Conservation (phyloP, 441 rosid genomes). For the Metrosideros polymorpha region DNA sequence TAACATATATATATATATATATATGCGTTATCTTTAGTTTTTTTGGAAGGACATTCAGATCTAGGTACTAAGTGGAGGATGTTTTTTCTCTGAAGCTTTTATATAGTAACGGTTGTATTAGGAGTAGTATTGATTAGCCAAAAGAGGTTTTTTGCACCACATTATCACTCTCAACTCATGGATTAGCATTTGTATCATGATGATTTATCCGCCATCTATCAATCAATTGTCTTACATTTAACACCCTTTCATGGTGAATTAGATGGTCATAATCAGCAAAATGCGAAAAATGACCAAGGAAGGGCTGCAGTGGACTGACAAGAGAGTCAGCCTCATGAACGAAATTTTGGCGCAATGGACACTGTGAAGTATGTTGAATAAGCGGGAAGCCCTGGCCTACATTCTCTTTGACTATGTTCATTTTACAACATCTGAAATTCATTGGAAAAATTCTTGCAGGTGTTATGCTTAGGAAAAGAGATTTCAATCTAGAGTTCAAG, state of each 20-base stretch:
- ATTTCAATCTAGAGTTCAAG: conserved; percentile 88
- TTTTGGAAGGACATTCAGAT: not conserved
- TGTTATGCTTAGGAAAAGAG: conserved; percentile 99
- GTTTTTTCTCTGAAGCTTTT: not conserved
- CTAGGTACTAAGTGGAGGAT: not conserved
- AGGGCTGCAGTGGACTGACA: conserved; percentile 11
- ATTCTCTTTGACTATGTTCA: not conserved
- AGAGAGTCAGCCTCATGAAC: conserved; percentile 13
- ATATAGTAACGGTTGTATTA: not conserved
- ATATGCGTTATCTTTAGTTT: not conserved
- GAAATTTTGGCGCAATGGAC: conserved; percentile 17
- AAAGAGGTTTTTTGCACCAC: not conserved
- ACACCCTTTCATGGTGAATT: not conserved
- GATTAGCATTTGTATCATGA: not conserved
- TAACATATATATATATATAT: too few species aligned
- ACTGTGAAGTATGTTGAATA: conserved; percentile 64
- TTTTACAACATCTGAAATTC: not conserved
- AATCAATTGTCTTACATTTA: not conserved
- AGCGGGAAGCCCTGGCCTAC: not conserved
- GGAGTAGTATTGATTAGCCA: not conserved
- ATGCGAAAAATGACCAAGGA: conserved; percentile 7
- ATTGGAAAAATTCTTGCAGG: conserved; percentile 26
- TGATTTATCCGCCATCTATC: not conserved
- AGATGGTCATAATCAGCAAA: conserved; percentile 8
- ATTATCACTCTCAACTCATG: not conserved